Conservation (phyloP, 2,329 filamentous ascomycete genomes). For the Pseudopithomyces chartarum region DNA sequence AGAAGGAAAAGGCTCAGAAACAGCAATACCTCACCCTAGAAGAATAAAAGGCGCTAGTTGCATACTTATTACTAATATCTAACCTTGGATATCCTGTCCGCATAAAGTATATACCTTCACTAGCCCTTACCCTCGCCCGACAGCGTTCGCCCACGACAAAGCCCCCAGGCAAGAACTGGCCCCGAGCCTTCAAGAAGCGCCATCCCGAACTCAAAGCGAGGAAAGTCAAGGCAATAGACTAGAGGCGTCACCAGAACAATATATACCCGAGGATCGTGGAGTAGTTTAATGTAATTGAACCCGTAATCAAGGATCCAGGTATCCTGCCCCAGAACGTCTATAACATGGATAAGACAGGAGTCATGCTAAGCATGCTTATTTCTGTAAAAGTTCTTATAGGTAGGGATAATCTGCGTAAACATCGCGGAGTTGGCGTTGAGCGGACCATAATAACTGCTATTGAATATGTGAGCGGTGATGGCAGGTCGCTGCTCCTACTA, state of each 20-base stretch:
- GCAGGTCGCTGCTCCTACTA: too few species aligned
- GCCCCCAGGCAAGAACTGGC: conserved; percentile 5
- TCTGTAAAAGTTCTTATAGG: background rate
- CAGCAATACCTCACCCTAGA: conserved; percentile 33
- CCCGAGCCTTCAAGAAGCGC: conserved; percentile 15
- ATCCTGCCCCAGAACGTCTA: conserved; percentile 22
- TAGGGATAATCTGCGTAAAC: background rate
- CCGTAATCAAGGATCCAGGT: conserved; percentile 6
- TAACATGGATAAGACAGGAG: conserved; percentile 12
- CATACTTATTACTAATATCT: conserved; percentile 21
- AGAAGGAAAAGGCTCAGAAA: conserved; percentile 29
- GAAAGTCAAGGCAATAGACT: conserved; percentile 16
- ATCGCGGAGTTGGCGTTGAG: too few species aligned
- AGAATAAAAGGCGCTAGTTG: conserved; percentile 34
- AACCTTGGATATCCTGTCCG: conserved; percentile 19
- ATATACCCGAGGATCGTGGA: conserved; percentile 19
- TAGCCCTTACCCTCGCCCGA: conserved; percentile 16
- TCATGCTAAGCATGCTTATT: conserved; percentile 10
- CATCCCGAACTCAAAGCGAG: conserved; percentile 14
- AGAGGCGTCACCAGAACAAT: conserved; percentile 18
- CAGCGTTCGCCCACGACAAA: conserved; percentile 9
- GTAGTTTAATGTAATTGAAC: conserved; percentile 7
- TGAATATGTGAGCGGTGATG: background rate
- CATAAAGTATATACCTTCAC: conserved; percentile 22
- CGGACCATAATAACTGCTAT: conserved; percentile 16